Evolutionary conservation across 1,284 basidiomycete species (phyloP).

Genomic region (Athelia sp.): DNA sequence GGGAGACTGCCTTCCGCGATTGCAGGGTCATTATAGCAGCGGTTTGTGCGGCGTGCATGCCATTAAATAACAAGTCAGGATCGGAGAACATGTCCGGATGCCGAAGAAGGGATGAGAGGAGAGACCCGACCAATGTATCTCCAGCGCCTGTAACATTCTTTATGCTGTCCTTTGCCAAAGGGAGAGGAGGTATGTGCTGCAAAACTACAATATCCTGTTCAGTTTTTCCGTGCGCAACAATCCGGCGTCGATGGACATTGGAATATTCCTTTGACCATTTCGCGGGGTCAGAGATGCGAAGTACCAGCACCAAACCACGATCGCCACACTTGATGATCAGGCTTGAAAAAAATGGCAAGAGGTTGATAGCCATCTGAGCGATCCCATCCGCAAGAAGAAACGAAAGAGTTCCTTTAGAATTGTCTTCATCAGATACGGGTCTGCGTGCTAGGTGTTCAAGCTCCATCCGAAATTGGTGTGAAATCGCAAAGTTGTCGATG

Average conservation of each 20-base stretch:
- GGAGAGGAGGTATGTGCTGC: slow-evolving; percentile 65
- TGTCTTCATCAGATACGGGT: slow-evolving; percentile 32
- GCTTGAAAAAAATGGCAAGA: slow-evolving; percentile 78
- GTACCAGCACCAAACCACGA: slow-evolving; percentile 58
- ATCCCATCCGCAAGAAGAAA: slow-evolving; percentile 68
- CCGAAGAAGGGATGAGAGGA: slow-evolving; percentile 54
- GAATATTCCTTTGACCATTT: slow-evolving; percentile 45
- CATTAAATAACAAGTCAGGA: slow-evolving; percentile 33
- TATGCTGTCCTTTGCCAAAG: slow-evolving; percentile 35
- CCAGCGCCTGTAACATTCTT: slow-evolving; percentile 88
- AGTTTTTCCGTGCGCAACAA: slow-evolving; percentile 46
- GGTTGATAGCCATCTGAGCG: slow-evolving; percentile 72
- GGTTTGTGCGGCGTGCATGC: slow-evolving; percentile 51
- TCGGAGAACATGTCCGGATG: slow-evolving; percentile 37
- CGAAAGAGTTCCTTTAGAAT: slow-evolving; percentile 42
- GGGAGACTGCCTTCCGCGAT: slow-evolving; percentile 62
- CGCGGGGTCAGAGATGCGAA: slow-evolving; percentile 41
- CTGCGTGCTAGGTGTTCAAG: slow-evolving; percentile 54
- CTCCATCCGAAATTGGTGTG: slow-evolving; percentile 57
- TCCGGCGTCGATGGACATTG: slow-evolving; percentile 38
- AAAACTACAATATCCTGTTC: slow-evolving; percentile 50
- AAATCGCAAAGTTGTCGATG: slow-evolving; percentile 59
- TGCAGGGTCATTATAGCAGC: slow-evolving; percentile 64
- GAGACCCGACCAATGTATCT: slow-evolving; percentile 79
- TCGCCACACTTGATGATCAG: slow-evolving; percentile 82